Base-by-base conservation (phyloP, 2,329 filamentous ascomycete species). In the Penicillium psychrosexuale region DNA sequence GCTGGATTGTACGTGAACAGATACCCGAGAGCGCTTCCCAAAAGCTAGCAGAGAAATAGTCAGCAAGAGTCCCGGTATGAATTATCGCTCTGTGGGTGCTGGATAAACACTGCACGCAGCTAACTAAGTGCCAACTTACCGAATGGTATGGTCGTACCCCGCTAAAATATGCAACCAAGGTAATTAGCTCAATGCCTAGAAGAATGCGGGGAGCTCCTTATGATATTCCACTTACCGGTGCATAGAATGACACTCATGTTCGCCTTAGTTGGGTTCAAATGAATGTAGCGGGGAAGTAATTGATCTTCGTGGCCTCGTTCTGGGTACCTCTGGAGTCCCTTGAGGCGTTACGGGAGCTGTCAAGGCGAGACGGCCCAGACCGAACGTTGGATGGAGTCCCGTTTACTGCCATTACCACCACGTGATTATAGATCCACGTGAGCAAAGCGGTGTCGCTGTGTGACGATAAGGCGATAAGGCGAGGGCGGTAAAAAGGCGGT, bases 11-110 rank as follows among this genome's bases (percentile, higher is more conserved):
- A 62, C 94, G 90, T 39, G 91, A 97, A 78, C 94, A 99, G 67
- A 99, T 97, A 51, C 94, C 94, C 11, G 92, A 97, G 53, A 99
- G 84, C 1, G 94, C 94, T 76, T 99, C 94, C 94, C 94, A 99
- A 79, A 99, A 99, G 61, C 91, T 95, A 28, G 31, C 19, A 30
- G 55, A 38, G 22, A 57, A 45, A 59, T 46, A 42, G 27, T 60
- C 28, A 61, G 59, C 33, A 19, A 6, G 27, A 22, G 6, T 34
- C 17, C 33, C 13, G 19, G 15, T 36, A 8, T 5, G 15, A 22
- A 31, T 31, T 49, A 30, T 13, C 13, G 31, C 37, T 39, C 36
- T 36, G 17, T 2, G 19, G 4, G 12, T 8, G 17, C 46, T 27
- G 5, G 2, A 22, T 17, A 11, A 17, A 34, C 2, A 5, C 17